Evolutionary conservation across 176 grass and related monocot genomes (phyloP).

Genomic region (Ensete ventricosum): DNA sequence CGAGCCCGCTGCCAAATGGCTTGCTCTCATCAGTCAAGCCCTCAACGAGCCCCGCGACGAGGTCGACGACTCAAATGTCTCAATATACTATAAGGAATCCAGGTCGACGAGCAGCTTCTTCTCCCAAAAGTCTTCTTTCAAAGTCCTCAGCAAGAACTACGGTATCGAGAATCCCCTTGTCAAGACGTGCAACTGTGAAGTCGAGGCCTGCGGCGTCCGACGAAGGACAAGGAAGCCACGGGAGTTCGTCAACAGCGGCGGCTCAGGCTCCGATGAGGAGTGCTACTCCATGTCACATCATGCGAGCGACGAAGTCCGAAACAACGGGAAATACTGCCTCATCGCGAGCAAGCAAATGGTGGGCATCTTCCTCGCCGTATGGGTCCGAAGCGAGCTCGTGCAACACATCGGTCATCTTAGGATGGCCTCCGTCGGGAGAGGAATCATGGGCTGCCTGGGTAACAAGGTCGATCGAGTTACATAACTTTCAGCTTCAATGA

Average conservation of each 20-base stretch:
- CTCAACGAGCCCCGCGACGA: slow-evolving; percentile 57
- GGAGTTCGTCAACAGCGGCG: slow-evolving; percentile 48
- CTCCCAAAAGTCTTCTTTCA: slow-evolving; percentile 46
- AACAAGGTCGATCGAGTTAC: slow-evolving; percentile 44
- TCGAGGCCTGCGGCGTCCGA: slow-evolving; percentile 32
- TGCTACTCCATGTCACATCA: background rate
- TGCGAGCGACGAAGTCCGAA: background rate
- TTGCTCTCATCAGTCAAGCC: slow-evolving; percentile 63
- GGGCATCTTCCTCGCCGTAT: slow-evolving; percentile 69
- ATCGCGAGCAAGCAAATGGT: slow-evolving; percentile 87
- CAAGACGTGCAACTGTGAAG: slow-evolving; percentile 68
- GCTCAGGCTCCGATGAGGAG: slow-evolving; percentile 22
- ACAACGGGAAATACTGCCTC: slow-evolving; percentile 55
- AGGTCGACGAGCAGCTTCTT: slow-evolving; percentile 29
- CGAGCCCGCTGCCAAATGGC: slow-evolving; percentile 69
- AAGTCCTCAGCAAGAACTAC: slow-evolving; percentile 56
- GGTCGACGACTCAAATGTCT: slow-evolving; percentile 21
- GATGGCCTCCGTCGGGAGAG: slow-evolving; percentile 49
- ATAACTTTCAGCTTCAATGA: background rate
- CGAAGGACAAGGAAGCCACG: slow-evolving; percentile 49
- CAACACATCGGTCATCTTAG: slow-evolving; percentile 72
- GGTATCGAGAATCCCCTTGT: slow-evolving; percentile 61
- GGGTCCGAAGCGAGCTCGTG: slow-evolving; percentile 70
- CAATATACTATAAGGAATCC: background rate
- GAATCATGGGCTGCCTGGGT: slow-evolving; percentile 73